Evolutionary conservation across 768 basidiomycete species (phyloP), one percentile per base, ranked within the genome.

Genomic region (Trametopsis cervina): DNA sequence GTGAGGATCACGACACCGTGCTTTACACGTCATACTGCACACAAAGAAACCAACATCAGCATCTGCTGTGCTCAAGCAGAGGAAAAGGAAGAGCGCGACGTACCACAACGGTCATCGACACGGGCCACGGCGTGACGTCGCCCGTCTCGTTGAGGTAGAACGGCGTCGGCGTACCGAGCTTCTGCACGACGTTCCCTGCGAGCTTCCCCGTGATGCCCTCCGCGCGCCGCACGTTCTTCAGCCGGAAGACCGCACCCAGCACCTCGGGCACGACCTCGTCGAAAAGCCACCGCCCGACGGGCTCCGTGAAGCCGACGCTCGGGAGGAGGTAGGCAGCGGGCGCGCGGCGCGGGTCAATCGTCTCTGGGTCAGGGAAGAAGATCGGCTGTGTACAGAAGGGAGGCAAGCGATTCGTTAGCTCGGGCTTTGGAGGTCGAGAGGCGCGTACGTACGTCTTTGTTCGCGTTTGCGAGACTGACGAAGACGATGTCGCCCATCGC

Each of bases 141-240:
- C 58, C 58, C 6, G 50, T 54, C 29, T 64, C 27, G 60, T 63
- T 42, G 42, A 57, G 43, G 44, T 56, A 64, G 51, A 60, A 47
- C 27, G 52, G 49, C 39, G 38, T 54, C 38, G 51, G 51, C 18
- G 56, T 52, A 47, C 69, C 70, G 9, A 67, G 68, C 47, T 67
- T 63, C 33, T 63, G 60, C 11, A 67, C 44, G 39, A 54, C 54
- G 18, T 33, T 17, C 9, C 65, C 57, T 20, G 59, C 57, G 18
- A 76, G 61, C 25, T 50, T 55, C 1, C 78, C 78, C 10, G 69
- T 60, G 41, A 64, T 55, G 1, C 75, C 76, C 12, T 69, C 62
- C 1, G 73, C 76, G 26, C 73, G 71, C 20, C 72, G 69, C 27
- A 78, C 50, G 53, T 74, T 74, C 53, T 69, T 66, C 21, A 66